Evolutionary conservation across 2,329 filamentous ascomycete species (phyloP).

Genomic region (Tolypocladium guangdongense): DNA sequence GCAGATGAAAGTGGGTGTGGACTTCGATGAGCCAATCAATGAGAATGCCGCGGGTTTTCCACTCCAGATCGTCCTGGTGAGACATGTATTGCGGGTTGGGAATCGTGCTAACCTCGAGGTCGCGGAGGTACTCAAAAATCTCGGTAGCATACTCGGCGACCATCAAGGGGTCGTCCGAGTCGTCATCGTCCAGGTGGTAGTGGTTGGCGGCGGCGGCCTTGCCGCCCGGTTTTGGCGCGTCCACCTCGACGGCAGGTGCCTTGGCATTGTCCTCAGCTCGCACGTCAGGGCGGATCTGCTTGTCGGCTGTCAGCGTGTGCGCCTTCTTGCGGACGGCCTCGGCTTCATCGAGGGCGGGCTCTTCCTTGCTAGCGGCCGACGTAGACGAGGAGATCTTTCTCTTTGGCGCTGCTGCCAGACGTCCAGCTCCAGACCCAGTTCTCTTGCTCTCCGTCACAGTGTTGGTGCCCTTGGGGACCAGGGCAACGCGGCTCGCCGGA

Average conservation of each 20-base stretch:
- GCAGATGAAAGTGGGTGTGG: slow-evolving; percentile 88
- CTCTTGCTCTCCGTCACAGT: slow-evolving; percentile 59
- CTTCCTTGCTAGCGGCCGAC: slow-evolving; percentile 47
- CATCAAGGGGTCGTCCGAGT: slow-evolving; percentile 91
- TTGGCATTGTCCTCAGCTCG: slow-evolving; percentile 18
- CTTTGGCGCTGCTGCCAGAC: slow-evolving; percentile 53
- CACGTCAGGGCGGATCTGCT: slow-evolving; percentile 19
- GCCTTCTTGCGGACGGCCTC: slow-evolving; percentile 60
- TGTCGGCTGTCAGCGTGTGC: slow-evolving; percentile 41
- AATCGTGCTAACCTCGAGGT: slow-evolving; percentile 67
- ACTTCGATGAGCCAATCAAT: slow-evolving; percentile 98
- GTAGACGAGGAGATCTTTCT: slow-evolving; percentile 48
- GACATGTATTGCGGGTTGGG: slow-evolving; percentile 94
- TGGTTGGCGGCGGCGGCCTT: slow-evolving; percentile 25
- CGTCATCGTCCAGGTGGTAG: slow-evolving; percentile 71
- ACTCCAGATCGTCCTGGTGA: slow-evolving; percentile 88
- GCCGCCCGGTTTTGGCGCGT: slow-evolving; percentile 12
- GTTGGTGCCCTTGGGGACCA: slow-evolving; percentile 57
- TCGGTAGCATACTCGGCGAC: slow-evolving; percentile 94
- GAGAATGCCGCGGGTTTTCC: slow-evolving; percentile 96
- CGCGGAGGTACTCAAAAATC: slow-evolving; percentile 90
- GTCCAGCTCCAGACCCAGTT: slow-evolving; percentile 59
- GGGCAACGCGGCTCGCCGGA: slow-evolving; percentile 48
- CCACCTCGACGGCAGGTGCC: slow-evolving; percentile 10
- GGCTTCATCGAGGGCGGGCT: slow-evolving; percentile 45